Conservation (phyloP, 768 basidiomycete species). For the Phaffia australis region DNA sequence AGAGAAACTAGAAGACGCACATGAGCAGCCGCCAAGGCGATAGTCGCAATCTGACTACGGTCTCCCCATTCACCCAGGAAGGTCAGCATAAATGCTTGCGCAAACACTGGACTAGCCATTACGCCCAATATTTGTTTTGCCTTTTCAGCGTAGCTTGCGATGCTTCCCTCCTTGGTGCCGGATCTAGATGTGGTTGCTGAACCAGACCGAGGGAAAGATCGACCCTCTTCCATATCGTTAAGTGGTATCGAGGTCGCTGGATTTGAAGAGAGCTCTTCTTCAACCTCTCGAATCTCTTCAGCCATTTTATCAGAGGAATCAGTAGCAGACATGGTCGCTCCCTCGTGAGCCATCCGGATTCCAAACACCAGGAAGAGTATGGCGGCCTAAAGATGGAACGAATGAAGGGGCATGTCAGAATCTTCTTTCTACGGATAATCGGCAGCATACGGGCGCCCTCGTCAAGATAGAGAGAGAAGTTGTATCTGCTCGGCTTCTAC, state of each 20-base stretch:
- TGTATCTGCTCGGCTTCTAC: background rate
- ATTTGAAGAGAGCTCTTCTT: constrained; percentile 60
- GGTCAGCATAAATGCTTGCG: constrained; percentile 85
- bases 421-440: background rate
- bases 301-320: constrained; percentile 22
- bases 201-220: constrained; percentile 23
- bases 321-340: constrained; percentile 57
- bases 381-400: constrained; percentile 44
- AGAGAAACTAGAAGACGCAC: constrained; percentile 43
- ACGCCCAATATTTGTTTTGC: too few relatives aligned
- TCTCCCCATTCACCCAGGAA: constrained; percentile 99
- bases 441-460: background rate
- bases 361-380: constrained; percentile 85
- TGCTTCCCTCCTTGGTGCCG: background rate
- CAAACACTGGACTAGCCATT: constrained; percentile 68
- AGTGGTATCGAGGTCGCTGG: constrained; percentile 49
- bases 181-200: background rate
- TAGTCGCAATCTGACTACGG: constrained; percentile 91
- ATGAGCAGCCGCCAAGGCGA: constrained; percentile 88
- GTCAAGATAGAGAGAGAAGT: background rate
- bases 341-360: constrained; percentile 77
- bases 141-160: too few relatives aligned
- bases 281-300: constrained; percentile 93
- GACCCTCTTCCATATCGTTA: constrained; percentile 65
- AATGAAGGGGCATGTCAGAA: background rate